A percentile compares a stretch with the other conserved stretches of the same genome.
Evolutionary conservation across 2,329 filamentous ascomycete species (phyloP).

Genomic region (Keithomyces neogunnii): DNA sequence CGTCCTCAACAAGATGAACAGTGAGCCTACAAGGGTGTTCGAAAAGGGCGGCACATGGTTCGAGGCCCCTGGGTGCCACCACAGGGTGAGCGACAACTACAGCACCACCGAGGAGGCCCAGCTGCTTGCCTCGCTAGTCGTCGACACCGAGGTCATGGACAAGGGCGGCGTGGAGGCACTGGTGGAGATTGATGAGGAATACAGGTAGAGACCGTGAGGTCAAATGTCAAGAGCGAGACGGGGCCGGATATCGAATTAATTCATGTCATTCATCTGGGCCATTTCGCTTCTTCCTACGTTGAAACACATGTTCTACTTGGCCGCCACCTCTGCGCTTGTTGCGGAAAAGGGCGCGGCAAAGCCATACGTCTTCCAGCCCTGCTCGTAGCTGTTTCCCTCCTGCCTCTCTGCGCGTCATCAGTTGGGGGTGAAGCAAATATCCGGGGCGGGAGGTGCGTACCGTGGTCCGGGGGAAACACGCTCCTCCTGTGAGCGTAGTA

Average conservation of each 20-base stretch:
- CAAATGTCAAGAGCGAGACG: too few relatives aligned
- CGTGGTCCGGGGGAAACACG: conserved; percentile 2
- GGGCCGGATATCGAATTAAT: too few relatives aligned
- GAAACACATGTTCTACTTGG: too few relatives aligned
- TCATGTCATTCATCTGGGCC: too few relatives aligned
- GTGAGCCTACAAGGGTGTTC: conserved; percentile 11
- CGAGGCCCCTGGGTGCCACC: conserved; percentile 15
- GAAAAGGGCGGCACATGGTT: conserved; percentile 13
- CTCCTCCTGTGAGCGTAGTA: conserved; percentile 1
- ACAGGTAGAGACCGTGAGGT: background rate
- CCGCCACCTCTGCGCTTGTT: too few relatives aligned
- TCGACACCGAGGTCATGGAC: conserved; percentile 11
- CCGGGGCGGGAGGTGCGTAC: background rate
- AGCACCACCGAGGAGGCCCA: conserved; percentile 9
- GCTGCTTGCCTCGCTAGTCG: conserved; percentile 11
- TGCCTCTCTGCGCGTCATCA: too few relatives aligned
- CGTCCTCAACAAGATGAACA: conserved; percentile 17
- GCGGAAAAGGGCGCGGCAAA: too few relatives aligned
- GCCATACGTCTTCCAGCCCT: too few relatives aligned
- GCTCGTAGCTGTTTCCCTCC: too few relatives aligned
- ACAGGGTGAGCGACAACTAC: conserved; percentile 13
- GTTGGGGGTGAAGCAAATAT: too few relatives aligned
- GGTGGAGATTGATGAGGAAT: conserved; percentile 13
- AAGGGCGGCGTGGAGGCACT: conserved; percentile 10
- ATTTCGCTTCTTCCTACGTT: too few relatives aligned